Percentiles rank a stretch among this genome's conserved stretches.
These are phyloP conservation scores for Komagataella ulmi DNA, from an alignment of 805 yeast genomes.

Conservation along the genomic window DNA sequence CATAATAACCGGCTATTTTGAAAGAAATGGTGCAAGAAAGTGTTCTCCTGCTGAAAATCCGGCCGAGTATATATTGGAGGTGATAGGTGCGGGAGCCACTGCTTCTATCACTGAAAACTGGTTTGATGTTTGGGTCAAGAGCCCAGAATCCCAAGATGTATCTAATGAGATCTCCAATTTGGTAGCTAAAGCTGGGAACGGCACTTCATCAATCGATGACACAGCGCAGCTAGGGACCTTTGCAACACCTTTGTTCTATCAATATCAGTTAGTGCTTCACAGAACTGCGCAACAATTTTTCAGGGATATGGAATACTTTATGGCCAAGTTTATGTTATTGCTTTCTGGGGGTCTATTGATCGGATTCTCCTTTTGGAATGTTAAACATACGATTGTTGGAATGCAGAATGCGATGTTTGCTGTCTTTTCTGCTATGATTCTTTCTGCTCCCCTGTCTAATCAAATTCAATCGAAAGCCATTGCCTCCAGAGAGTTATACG, in stretches of 20 bases:
- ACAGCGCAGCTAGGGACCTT: conserved; percentile 10
- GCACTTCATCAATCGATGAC: conserved; percentile 8
- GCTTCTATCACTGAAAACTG: conserved; percentile 23
- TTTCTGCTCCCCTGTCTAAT: conserved; percentile 42
- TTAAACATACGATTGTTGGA: conserved; percentile 32
- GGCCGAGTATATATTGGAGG: conserved; percentile 30
- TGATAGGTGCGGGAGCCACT: conserved; percentile 32
- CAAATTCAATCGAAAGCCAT: conserved; percentile 46
- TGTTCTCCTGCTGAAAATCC: conserved; percentile 27
- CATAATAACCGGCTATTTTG: conserved; percentile 20
- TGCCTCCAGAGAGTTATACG: conserved; percentile 39
- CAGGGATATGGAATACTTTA: conserved; percentile 51
- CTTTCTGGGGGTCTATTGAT: conserved; percentile 44
- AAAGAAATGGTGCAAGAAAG: conserved; percentile 23
- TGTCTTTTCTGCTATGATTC: conserved; percentile 39
- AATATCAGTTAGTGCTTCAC: conserved; percentile 23
- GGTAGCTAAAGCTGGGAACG: not conserved
- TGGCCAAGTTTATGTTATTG: conserved; percentile 37
- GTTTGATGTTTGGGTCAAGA: conserved; percentile 16
- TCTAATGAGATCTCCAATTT: conserved; percentile 12
- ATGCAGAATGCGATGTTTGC: conserved; percentile 48
- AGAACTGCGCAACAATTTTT: conserved; percentile 34
- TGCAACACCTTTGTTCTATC: conserved; percentile 30
- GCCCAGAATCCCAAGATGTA: conserved; percentile 10
- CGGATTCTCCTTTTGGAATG: conserved; percentile 60